phyloP scores from a whole-genome alignment of 2,329 filamentous ascomycete genomes.

The Phaeosphaeria sp. region DNA sequence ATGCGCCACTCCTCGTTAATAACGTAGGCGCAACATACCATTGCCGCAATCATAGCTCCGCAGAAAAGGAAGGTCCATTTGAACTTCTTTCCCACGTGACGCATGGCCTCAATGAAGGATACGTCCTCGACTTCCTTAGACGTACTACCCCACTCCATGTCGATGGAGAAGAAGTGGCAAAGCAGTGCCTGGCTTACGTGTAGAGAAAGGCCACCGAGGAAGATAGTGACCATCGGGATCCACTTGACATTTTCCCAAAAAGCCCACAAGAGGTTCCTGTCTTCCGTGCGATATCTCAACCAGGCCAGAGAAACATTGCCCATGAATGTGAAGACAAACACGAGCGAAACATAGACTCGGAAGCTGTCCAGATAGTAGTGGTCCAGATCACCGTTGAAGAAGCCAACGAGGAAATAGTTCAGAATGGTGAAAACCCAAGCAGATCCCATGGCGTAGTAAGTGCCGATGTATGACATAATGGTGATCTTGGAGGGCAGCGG shows the following conservation, averaged over 20 bases:
- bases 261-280: slow-evolving; percentile 57
- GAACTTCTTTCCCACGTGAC: slow-evolving; percentile 79
- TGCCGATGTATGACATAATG: slow-evolving; percentile 73
- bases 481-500: slow-evolving; percentile 71
- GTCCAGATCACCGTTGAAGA: slow-evolving; percentile 76
- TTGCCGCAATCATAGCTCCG: slow-evolving; percentile 64
- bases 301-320: slow-evolving; percentile 68
- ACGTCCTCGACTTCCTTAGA: slow-evolving; percentile 81
- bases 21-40: slow-evolving; percentile 71
- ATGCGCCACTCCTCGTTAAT: slow-evolving; percentile 65
- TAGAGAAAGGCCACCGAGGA: slow-evolving; percentile 80
- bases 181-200: slow-evolving; percentile 82
- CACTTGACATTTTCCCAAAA: slow-evolving; percentile 67
- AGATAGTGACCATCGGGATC: slow-evolving; percentile 74
- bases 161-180: slow-evolving; percentile 82
- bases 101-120: slow-evolving; percentile 85
- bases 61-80: slow-evolving; percentile 69
- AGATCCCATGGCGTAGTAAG: slow-evolving; percentile 74
- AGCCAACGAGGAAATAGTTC: slow-evolving; percentile 76
- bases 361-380: slow-evolving; percentile 80
- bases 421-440: slow-evolving; percentile 70
- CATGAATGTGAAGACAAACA: slow-evolving; percentile 69
- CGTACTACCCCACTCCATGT: slow-evolving; percentile 87
- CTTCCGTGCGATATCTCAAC: slow-evolving; percentile 67
- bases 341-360: slow-evolving; percentile 69